Percentiles rank a stretch among this genome's conserved stretches.
Conservation (phyloP, 805 yeast species). For the Priceomyces melissophilus region DNA sequence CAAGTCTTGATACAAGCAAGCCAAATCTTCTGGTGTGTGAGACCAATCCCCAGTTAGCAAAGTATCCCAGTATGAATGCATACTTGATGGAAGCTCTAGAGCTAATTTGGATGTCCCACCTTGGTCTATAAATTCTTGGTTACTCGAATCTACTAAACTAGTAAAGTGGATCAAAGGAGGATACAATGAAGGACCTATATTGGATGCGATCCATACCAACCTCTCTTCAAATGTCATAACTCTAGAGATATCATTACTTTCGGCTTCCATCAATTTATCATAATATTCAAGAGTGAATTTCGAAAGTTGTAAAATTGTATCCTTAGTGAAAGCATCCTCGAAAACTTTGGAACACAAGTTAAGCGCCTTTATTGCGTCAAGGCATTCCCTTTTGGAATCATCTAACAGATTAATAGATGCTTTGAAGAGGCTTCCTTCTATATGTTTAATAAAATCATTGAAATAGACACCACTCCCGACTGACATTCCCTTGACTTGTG, state of each 20-base stretch:
- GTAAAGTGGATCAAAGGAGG: slow-evolving; percentile 20
- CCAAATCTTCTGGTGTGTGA: slow-evolving; percentile 21
- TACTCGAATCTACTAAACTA: slow-evolving; percentile 7
- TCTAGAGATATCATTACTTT: too few species aligned
- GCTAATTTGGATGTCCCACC: slow-evolving; percentile 2
- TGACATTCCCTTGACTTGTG: neutral
- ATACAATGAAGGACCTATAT: slow-evolving; percentile 9
- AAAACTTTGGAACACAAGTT: slow-evolving; percentile 14
- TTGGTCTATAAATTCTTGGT: slow-evolving; percentile 1
- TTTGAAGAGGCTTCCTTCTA: slow-evolving; percentile 15
- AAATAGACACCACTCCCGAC: neutral
- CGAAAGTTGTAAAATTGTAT: slow-evolving; percentile 14
- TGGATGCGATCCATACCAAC: slow-evolving; percentile 28
- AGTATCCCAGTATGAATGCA: slow-evolving; percentile 6
- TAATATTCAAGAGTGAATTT: slow-evolving; percentile 18
- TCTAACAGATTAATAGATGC: slow-evolving; percentile 12
- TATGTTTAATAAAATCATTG: slow-evolving; percentile 3
- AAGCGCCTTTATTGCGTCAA: slow-evolving; percentile 22
- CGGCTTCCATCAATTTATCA: slow-evolving; percentile 10
- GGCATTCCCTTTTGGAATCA: slow-evolving; percentile 16
- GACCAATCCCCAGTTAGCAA: slow-evolving; percentile 40
- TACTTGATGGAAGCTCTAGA: slow-evolving; percentile 12
- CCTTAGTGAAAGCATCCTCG: neutral
- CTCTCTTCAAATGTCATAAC: slow-evolving; percentile 9
- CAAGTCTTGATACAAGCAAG: slow-evolving; percentile 44